These are phyloP conservation scores for Leccinum rimulosum DNA, from an alignment of 768 basidiomycete species.

Conservation along the genomic window DNA sequence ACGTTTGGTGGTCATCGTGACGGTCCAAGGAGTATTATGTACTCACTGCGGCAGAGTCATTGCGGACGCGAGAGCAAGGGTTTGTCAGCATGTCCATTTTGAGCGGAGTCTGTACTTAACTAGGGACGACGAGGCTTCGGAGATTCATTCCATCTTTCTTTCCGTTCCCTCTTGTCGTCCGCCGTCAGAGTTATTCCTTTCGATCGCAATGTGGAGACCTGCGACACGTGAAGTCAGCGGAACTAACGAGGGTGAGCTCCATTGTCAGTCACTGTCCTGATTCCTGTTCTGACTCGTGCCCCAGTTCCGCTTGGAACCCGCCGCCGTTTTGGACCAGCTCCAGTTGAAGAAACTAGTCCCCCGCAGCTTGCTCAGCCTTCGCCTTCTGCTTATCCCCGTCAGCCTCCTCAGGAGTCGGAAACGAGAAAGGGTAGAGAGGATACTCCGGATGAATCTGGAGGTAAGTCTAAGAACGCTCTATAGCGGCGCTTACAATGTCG, in stretches of 20 bases:
- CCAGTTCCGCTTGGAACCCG: constrained; percentile 80
- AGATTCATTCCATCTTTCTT: constrained; percentile 33
- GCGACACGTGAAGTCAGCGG: constrained; percentile 88
- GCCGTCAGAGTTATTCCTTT: constrained; percentile 29
- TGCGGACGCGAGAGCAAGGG: background rate
- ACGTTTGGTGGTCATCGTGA: constrained; percentile 40
- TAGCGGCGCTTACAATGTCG: constrained; percentile 38
- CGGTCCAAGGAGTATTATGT: no score
- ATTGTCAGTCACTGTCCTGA: constrained; percentile 3
- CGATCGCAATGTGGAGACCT: constrained; percentile 76
- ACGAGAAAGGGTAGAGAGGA: constrained; percentile 68
- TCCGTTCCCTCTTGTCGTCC: constrained; percentile 13
- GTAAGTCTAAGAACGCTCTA: constrained; percentile 57
- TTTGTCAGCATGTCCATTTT: constrained; percentile 32
- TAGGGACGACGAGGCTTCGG: constrained; percentile 23
- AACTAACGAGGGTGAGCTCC: constrained; percentile 81
- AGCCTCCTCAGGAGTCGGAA: constrained; percentile 52
- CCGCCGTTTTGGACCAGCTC: constrained; percentile 88
- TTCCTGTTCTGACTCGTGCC: constrained; percentile 13
- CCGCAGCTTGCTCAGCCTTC: constrained; percentile 87
- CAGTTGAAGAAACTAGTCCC: constrained; percentile 75
- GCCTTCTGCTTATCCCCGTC: constrained; percentile 80
- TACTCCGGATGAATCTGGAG: constrained; percentile 64
- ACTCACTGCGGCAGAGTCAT: background rate
- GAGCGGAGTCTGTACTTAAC: constrained; percentile 34